Evolutionary conservation across 768 basidiomycete genomes (phyloP), one percentile per base, ranked within the genome.

Genomic region (Tricholoma flavovirens): DNA sequence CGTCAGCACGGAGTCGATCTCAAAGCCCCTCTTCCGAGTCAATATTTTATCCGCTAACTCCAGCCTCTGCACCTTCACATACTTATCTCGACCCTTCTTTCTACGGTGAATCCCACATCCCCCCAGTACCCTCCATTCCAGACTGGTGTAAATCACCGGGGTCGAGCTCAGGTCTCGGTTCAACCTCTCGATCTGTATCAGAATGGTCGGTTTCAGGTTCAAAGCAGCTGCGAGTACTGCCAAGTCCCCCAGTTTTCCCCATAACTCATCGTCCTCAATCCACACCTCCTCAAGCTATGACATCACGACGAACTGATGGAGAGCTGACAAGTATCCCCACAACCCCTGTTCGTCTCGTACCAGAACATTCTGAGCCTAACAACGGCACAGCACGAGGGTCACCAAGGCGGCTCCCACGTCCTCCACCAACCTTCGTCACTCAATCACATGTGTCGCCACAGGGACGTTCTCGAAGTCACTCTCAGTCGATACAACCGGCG

Each of bases 21-120:
- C 56, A 63, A 4, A 83, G 78, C 53, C 79, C 80, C 38, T 76
- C 77, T 10, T 72, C 78, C 21, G 82, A 82, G 51, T 82, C 81
- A 0, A 67, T 74, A 2, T 73, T 69, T 60, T 79, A 72, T 56
- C 76, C 77, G 4, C 60, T 63, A n/a, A 71, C 74, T 0, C 70
- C 69, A 1, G 64, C 74, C 1, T 73, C 69, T 4, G 73, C 78
- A 1, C 81, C 81, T 11, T 76, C 80, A 0, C 77, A 76, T 59
- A 69, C 63, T 1, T 75, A 77, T 55, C 61, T 76, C 54, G 75
- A 77, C 57, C 74, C 78, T 5, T 68, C 71, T 4, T 78, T 72
- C 59, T 75, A 77, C 53, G 59, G 58, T 54, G 65, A 60, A 5
- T 58, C 67, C 21, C 56, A 69, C 12, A 57, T 67, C 11, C 75